These are phyloP conservation scores for Dryadomyces quercivorus DNA, from an alignment of 2,329 filamentous ascomycete genomes.

Conservation along the genomic window DNA sequence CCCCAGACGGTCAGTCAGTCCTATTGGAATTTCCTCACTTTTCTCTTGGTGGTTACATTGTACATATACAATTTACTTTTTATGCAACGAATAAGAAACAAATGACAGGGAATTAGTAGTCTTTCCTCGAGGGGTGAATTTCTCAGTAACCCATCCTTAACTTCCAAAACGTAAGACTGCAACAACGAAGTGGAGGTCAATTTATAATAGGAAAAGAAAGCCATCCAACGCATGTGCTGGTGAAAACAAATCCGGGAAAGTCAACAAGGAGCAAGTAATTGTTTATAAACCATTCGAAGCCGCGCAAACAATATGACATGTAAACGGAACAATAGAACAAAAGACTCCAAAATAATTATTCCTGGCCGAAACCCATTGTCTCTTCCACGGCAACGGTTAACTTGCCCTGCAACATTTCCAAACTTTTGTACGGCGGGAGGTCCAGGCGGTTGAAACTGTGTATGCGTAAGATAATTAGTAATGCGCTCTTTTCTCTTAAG, in stretches of 20 bases:
- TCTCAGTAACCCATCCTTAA: background rate
- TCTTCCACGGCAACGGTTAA: slow-evolving; percentile 96
- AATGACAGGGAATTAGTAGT: background rate
- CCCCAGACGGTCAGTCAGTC: background rate
- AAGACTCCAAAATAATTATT: slow-evolving; percentile 40
- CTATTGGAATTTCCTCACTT: background rate
- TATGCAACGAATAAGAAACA: background rate
- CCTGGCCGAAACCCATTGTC: slow-evolving; percentile 96
- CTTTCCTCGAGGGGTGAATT: background rate
- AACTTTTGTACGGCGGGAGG: slow-evolving; percentile 80
- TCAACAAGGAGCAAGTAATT: background rate
- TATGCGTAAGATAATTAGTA: slow-evolving; percentile 30
- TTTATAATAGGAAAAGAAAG: background rate
- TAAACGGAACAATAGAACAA: background rate
- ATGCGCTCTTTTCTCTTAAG: background rate
- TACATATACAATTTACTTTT: background rate
- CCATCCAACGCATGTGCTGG: background rate
- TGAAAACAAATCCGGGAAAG: too few relatives aligned
- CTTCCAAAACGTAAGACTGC: background rate
- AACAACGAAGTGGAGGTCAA: background rate
- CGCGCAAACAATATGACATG: background rate
- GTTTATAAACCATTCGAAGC: background rate
- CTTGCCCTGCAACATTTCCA: slow-evolving; percentile 78
- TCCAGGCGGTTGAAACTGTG: slow-evolving; percentile 91
- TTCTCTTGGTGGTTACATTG: background rate